Conservation (phyloP, 2,329 filamentous ascomycete genomes). For the Samsoniella hepiali region DNA sequence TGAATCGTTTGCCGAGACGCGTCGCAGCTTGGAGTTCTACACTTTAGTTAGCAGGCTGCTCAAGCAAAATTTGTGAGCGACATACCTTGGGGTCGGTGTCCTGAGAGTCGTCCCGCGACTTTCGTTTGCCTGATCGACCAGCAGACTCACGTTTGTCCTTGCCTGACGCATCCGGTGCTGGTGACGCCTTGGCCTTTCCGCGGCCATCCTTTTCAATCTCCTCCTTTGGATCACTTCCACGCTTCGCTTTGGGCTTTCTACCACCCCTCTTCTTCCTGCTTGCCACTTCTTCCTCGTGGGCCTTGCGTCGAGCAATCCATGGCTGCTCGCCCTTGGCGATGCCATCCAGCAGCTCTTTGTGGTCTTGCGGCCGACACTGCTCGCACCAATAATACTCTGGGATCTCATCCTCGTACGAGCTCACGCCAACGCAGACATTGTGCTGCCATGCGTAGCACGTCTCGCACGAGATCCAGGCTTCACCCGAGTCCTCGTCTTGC, state of each 20-base stretch:
- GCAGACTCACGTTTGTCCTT: conserved; percentile 43
- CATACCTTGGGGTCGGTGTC: conserved; percentile 51
- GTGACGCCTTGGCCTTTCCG: conserved; percentile 27
- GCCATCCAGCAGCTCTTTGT: conserved; percentile 74
- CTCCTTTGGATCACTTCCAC: conserved; percentile 61
- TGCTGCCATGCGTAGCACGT: conserved; percentile 94
- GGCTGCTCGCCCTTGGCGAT: conserved; percentile 78
- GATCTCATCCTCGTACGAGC: conserved; percentile 71
- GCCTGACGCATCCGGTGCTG: conserved; percentile 36
- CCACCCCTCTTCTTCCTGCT: conserved; percentile 56
- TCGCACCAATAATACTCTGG: conserved; percentile 91
- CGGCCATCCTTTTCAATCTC: conserved; percentile 50
- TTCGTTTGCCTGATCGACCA: conserved; percentile 48
- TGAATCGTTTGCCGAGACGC: conserved; percentile 50
- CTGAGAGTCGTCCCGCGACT: conserved; percentile 54
- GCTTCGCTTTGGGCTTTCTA: conserved; percentile 63
- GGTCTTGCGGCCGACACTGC: conserved; percentile 77
- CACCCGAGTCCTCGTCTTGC: conserved; percentile 79
- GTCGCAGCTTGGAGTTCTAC: conserved; percentile 47
- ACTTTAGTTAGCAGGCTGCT: background rate
- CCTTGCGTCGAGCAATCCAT: conserved; percentile 70
- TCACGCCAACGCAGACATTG: conserved; percentile 90
- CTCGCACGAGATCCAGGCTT: conserved; percentile 96
- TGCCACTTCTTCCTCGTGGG: conserved; percentile 60
- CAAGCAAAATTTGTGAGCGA: background rate